A percentile compares a stretch with the other conserved stretches of the same genome.
Evolutionary conservation across 768 basidiomycete species (phyloP).

Genomic region (Pisolithus microcarpus): DNA sequence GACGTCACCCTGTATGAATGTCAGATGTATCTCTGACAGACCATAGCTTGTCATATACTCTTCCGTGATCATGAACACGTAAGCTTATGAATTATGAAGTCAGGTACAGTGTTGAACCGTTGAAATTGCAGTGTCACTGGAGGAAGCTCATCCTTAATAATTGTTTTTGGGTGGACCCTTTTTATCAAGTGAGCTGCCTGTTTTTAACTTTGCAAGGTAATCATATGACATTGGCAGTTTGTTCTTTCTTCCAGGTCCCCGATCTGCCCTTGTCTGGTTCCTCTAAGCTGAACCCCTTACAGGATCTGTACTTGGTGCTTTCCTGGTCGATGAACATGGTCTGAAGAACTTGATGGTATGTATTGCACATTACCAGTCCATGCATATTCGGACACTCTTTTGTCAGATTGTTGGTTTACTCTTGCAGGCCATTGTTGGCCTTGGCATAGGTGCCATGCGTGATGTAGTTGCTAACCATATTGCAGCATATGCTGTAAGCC

Average conservation of each 20-base stretch:
- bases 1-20: conserved; percentile 17
- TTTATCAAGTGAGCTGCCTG: conserved; percentile 61
- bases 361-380: neutral
- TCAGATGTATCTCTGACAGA: conserved; percentile 2
- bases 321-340: conserved; percentile 67
- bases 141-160: conserved; percentile 38
- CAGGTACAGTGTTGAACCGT: neutral
- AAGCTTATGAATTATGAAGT: conserved; percentile 4
- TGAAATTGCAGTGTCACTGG: conserved; percentile 48
- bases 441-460: conserved; percentile 86
- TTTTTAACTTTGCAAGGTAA: conserved; percentile 29
- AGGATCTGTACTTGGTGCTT: conserved; percentile 66
- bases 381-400: neutral
- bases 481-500: conserved; percentile 62
- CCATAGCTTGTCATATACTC: conserved; percentile 74
- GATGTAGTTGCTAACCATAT: conserved; percentile 50
- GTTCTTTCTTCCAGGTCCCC: conserved; percentile 57
- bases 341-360: conserved; percentile 66
- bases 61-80: conserved; percentile 66
- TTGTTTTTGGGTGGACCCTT: conserved; percentile 78
- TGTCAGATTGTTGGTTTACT: conserved; percentile 59
- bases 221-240: conserved; percentile 30
- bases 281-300: conserved; percentile 1
- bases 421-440: conserved; percentile 67
- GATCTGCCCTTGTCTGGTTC: neutral